phyloP scores from a whole-genome alignment of 2,329 filamentous ascomycete genomes.

The Bipolaris sorokiniana region DNA sequence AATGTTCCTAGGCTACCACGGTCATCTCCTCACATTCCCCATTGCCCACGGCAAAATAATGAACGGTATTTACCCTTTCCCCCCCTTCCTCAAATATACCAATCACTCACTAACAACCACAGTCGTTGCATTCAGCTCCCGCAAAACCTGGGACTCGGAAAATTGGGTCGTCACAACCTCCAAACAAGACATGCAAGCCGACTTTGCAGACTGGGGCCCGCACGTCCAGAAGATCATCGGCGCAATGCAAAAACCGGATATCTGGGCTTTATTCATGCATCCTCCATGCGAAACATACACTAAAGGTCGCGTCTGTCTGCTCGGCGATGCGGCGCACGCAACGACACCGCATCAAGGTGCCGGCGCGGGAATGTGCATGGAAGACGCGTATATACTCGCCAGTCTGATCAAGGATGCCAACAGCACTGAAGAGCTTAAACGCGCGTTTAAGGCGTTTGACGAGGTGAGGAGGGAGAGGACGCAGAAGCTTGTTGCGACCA shows the following conservation, averaged over 20 bases:
- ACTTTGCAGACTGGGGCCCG: conserved; percentile 39
- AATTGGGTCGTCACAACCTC: conserved; percentile 45
- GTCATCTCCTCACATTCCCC: conserved; percentile 68
- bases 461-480: conserved; percentile 36
- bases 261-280: conserved; percentile 65
- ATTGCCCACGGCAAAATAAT: conserved; percentile 64
- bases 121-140: conserved; percentile 46
- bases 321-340: conserved; percentile 65
- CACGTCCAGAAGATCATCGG: conserved; percentile 40
- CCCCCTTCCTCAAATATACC: too few species aligned
- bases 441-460: conserved; percentile 41
- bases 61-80: conserved; percentile 52
- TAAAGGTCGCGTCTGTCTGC: conserved; percentile 54
- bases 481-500: conserved; percentile 38
- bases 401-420: conserved; percentile 38
- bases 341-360: conserved; percentile 62
- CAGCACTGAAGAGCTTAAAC: conserved; percentile 39
- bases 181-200: conserved; percentile 42
- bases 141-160: conserved; percentile 40
- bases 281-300: conserved; percentile 55
- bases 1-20: conserved; percentile 65
- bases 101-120: conserved; percentile 10
- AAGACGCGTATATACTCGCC: conserved; percentile 55
- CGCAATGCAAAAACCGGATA: conserved; percentile 58
- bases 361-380: conserved; percentile 63